Percentiles rank a stretch among this genome's conserved stretches.
Evolutionary conservation across 176 grass and related monocot species (phyloP).

Genomic region (Eleusine coracana): DNA sequence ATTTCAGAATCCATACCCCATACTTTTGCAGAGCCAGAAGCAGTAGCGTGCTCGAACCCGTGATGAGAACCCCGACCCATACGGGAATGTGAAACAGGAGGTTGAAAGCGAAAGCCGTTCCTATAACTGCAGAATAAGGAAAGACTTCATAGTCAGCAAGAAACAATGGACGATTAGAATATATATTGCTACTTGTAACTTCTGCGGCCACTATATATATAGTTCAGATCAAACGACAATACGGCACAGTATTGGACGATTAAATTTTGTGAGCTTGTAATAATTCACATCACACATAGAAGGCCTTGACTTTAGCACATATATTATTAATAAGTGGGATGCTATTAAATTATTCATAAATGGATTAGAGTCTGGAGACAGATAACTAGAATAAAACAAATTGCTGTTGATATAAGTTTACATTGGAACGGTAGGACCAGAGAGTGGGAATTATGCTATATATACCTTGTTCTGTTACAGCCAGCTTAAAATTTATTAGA

Average conservation of each 20-base stretch:
- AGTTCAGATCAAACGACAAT: background rate
- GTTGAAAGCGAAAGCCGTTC: conserved; percentile 86
- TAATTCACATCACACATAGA: background rate
- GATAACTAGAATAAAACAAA: background rate
- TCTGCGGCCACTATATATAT: background rate
- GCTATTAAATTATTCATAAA: background rate
- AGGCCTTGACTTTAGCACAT: background rate
- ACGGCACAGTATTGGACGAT: background rate
- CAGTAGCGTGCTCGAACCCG: conserved; percentile 79
- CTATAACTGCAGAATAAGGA: conserved; percentile 54
- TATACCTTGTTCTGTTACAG: background rate
- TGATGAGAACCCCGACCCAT: conserved; percentile 92
- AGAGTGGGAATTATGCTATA: background rate
- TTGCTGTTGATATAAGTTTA: background rate
- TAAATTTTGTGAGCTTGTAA: background rate
- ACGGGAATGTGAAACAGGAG: conserved; percentile 83
- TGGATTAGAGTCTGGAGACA: conserved; percentile 2
- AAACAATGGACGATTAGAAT: background rate
- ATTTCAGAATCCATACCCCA: conserved; percentile 49
- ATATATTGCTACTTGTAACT: background rate
- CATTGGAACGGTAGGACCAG: background rate
- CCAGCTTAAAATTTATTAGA: conserved; percentile 7
- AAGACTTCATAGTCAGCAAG: background rate
- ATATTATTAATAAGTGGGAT: background rate
- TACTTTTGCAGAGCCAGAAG: conserved; percentile 83